Base-by-base conservation (phyloP, 1,284 basidiomycete species). In the Cryptococcus amylolentus region DNA sequence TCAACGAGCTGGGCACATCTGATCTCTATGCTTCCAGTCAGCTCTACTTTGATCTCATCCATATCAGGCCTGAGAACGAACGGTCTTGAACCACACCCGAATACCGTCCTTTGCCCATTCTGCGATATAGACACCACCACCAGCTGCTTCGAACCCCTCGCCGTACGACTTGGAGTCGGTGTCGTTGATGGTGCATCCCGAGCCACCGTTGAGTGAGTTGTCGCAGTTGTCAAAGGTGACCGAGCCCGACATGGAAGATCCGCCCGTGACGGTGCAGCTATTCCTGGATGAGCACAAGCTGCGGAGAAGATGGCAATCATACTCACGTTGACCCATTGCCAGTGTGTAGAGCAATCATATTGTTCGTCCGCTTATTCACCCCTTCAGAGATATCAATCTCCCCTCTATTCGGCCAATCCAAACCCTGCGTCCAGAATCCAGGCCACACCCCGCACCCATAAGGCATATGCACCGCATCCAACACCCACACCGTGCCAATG, bases 11-110 rank as follows among this genome's bases (percentile, higher is more conserved):
- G 0, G 88, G 88, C 31, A 91, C 80, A 45, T 80, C 77, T 6
- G 81, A 71, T 40, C 88, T 83, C 77, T 83, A 56, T 7, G 61
- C 6, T 12, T 5, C 18, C 6, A 18, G 23, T 52, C 18, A 54
- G 44, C 12, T 40, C n/a, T 10, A 38, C 6, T 23, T 23, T 23
- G 23, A 23, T 23, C 23, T 23, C 23, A 39, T 41, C 26, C 10
- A 16, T 44, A 42, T 40, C 13, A 35, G 37, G 26, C 18, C 51
- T 41, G 6, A 44, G 48, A 9, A 79, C 86, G 68, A 64, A 88
- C 87, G 53, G 80, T 75, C 75, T 88, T 86, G 78, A 88, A 89
- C 89, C 88, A 91, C 51, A 90, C 81, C 9, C 83, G 86, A 64
- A 74, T 71, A 16, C 60, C 67, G 10, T 69, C 60, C 27, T 80